Base-by-base conservation (phyloP, 2,329 filamentous ascomycete genomes). In the Botrytis byssoidea region DNA sequence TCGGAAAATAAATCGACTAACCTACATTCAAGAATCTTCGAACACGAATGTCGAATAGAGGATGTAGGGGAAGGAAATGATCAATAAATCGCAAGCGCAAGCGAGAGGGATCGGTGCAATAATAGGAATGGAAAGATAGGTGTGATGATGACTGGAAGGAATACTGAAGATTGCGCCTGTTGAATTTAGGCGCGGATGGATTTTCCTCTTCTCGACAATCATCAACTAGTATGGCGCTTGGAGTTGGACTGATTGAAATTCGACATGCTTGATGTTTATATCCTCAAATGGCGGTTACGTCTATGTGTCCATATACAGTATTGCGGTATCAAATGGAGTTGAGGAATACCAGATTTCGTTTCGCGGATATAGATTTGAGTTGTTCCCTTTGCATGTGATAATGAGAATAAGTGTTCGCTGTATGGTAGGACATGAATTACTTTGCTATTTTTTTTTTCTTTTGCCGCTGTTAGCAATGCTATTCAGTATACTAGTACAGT, bases 191-290 rank as follows among this genome's bases (percentile, higher is more conserved):
- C n/a, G 66, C n/a, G 48, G 37, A 57, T 69, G 37, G 35, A 69
- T 59, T 57, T 57, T n/a, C 37, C 55, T 42, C 22, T 14, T 32
- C n/a, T n/a, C 25, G 35, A 51, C 40, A 32, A n/a, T 42, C 4
- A 32, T 57, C 66, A 32, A 48, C 48, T 44, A 37, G 66, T 29
- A 57, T 57, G 66, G 66, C 71, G 71, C 51, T 68, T 37, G 70
- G 63, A 68, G 48, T 68, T 67, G 64, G 40, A 44, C 25, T 32
- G 63, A 32, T 46, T 48, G 37, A 51, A 32, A 35, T 25, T 22
- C 64, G 32, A 48, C 32, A 65, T 65, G 44, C 59, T 51, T 42
- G 44, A 65, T 65, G 44, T 32, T 57, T 71, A 32, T 44, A 25
- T 42, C 37, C 32, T 25, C 44, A n/a, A 35, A 35, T 18, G 60